Evolutionary conservation across 2,329 filamentous ascomycete genomes (phyloP).

Genomic region (Colletotrichum horii): DNA sequence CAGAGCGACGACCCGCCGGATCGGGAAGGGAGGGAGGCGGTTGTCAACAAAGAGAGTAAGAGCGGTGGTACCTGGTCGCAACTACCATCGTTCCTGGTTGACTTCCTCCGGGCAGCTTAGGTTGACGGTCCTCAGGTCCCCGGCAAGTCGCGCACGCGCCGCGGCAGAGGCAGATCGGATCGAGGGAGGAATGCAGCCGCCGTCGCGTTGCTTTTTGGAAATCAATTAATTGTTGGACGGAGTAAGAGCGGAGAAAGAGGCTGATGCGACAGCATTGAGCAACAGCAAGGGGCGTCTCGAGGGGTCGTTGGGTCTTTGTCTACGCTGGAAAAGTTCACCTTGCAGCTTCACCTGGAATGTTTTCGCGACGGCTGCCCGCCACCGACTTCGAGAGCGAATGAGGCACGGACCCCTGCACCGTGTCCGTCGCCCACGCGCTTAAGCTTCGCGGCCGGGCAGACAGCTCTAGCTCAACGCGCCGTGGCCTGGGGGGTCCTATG

Average conservation of each 20-base stretch:
- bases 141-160: constrained; percentile 19
- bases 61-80: constrained; percentile 15
- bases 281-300: neutral
- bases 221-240: neutral
- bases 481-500: neutral
- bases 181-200: neutral
- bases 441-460: neutral
- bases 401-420: constrained; percentile 11
- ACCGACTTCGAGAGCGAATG: neutral
- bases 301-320: constrained; percentile 15
- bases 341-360: constrained; percentile 11
- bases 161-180: neutral
- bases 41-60: constrained; percentile 20
- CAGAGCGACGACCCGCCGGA: constrained; percentile 18
- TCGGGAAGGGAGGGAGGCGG: constrained; percentile 17
- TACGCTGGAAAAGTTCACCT: neutral
- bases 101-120: neutral
- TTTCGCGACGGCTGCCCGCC: constrained; percentile 20
- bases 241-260: neutral
- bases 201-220: neutral
- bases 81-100: constrained; percentile 13
- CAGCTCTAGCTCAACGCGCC: neutral
- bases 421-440: constrained; percentile 9
- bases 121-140: neutral
- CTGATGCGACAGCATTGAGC: neutral